phyloP scores from a whole-genome alignment of 1,284 basidiomycete species.

The Irpex sp. region DNA sequence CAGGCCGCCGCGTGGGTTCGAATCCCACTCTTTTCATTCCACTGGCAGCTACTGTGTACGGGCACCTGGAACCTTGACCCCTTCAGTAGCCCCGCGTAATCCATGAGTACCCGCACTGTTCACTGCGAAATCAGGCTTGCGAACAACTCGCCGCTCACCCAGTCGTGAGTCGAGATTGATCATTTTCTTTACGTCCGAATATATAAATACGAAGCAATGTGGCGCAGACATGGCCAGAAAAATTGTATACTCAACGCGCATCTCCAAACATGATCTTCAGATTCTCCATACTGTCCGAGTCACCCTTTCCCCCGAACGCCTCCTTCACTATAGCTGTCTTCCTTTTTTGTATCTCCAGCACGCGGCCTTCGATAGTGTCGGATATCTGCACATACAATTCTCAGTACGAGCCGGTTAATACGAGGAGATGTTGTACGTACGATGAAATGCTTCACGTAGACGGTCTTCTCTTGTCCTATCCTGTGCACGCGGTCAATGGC shows the following conservation, averaged over 20 bases:
- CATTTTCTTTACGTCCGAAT: too few species aligned
- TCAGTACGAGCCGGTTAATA: background rate
- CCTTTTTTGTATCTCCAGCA: conserved; percentile 85
- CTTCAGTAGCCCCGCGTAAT: too few species aligned
- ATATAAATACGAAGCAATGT: too few species aligned
- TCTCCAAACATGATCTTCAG: conserved; percentile 73
- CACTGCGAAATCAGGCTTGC: too few species aligned
- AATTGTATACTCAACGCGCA: conserved; percentile 8
- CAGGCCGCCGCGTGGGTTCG: conserved; percentile 32
- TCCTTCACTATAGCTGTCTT: conserved; percentile 85
- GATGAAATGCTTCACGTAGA: conserved; percentile 90
- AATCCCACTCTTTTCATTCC: conserved; percentile 30
- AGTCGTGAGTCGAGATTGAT: too few species aligned
- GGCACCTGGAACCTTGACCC: too few species aligned
- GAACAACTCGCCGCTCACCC: too few species aligned
- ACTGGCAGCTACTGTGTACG: too few species aligned
- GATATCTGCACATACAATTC: conserved; percentile 41
- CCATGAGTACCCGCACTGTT: too few species aligned
- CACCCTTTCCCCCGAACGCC: conserved; percentile 61
- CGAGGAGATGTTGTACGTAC: conserved; percentile 39
- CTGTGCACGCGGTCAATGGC: conserved; percentile 81
- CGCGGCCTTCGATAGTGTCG: conserved; percentile 76
- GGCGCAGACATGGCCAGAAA: background rate
- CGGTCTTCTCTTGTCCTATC: conserved; percentile 80
- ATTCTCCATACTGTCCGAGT: conserved; percentile 73